Percentiles rank a stretch among this genome's conserved stretches.
Conservation (phyloP, 306 rosid genomes). For the Pyrus betulifolia region DNA sequence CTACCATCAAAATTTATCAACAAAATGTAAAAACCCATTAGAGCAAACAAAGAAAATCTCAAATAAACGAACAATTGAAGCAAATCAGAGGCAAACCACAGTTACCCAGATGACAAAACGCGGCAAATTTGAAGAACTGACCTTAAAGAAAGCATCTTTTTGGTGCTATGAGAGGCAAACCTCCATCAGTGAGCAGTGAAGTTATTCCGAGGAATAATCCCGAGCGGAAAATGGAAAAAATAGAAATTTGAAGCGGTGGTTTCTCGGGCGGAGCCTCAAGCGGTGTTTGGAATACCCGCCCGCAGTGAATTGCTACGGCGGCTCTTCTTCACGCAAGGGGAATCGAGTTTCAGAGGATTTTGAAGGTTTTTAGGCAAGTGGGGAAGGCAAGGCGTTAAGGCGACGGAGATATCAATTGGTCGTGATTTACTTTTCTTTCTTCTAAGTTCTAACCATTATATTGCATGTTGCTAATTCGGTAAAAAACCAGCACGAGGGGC, state of each 20-base stretch:
- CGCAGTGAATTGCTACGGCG: neutral
- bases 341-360: neutral
- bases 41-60: neutral
- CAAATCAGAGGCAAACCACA: neutral
- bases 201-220: neutral
- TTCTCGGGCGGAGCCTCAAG: neutral
- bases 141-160: constrained; percentile 72
- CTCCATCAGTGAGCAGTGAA: constrained; percentile 14
- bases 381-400: too few species aligned
- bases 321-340: neutral
- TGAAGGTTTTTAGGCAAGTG: neutral
- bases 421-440: neutral
- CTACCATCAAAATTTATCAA: neutral
- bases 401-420: neutral
- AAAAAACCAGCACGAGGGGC: too few species aligned
- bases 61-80: neutral
- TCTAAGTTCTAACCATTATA: neutral
- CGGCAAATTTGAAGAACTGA: constrained; percentile 20
- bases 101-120: constrained; percentile 14
- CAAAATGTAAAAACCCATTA: neutral
- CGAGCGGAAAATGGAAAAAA: neutral
- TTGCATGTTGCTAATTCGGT: neutral
- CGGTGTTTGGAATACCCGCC: constrained; percentile 13
- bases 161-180: constrained; percentile 24
- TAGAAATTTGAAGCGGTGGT: constrained; percentile 4